Conservation (phyloP, 2,329 filamentous ascomycete genomes). For the Neodidymelliopsis sp. region DNA sequence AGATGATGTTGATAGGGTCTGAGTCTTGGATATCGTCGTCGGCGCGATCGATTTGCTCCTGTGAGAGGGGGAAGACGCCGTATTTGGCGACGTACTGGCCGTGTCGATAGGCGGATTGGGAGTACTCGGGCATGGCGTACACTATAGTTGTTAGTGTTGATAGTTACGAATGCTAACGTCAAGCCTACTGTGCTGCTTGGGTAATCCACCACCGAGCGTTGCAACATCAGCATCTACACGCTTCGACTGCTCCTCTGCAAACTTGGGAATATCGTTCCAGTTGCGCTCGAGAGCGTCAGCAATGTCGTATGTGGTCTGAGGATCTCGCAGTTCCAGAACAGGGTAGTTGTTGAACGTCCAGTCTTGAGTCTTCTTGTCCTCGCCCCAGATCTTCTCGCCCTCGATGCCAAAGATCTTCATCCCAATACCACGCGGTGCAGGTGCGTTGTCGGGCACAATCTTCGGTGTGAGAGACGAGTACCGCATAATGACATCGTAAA, state of each 20-base stretch:
- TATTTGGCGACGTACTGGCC: slow-evolving; percentile 59
- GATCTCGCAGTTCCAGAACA: slow-evolving; percentile 56
- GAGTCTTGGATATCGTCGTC: slow-evolving; percentile 41
- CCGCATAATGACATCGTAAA: slow-evolving; percentile 38
- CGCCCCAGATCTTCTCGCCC: slow-evolving; percentile 43
- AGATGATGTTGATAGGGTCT: slow-evolving; percentile 40
- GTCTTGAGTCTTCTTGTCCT: slow-evolving; percentile 50
- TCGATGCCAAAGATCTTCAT: slow-evolving; percentile 61
- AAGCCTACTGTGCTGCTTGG: slow-evolving; percentile 32
- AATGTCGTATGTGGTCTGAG: slow-evolving; percentile 56
- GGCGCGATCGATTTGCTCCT: slow-evolving; percentile 52
- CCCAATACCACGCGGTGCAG: slow-evolving; percentile 56
- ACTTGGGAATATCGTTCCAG: slow-evolving; percentile 34
- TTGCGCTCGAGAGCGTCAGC: slow-evolving; percentile 35
- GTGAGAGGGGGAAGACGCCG: slow-evolving; percentile 53
- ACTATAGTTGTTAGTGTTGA: slow-evolving; percentile 13
- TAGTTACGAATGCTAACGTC: not conserved
- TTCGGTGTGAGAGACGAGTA: slow-evolving; percentile 40
- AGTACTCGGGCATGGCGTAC: slow-evolving; percentile 51
- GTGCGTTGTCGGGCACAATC: slow-evolving; percentile 38
- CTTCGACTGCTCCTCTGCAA: slow-evolving; percentile 51
- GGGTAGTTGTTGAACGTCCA: slow-evolving; percentile 61
- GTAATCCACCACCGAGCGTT: slow-evolving; percentile 33
- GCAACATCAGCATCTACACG: slow-evolving; percentile 48
- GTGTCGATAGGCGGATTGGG: slow-evolving; percentile 58